Evolutionary conservation across 352 stramenopile species (phyloP).

Genomic region (Globisporangium parvum): DNA sequence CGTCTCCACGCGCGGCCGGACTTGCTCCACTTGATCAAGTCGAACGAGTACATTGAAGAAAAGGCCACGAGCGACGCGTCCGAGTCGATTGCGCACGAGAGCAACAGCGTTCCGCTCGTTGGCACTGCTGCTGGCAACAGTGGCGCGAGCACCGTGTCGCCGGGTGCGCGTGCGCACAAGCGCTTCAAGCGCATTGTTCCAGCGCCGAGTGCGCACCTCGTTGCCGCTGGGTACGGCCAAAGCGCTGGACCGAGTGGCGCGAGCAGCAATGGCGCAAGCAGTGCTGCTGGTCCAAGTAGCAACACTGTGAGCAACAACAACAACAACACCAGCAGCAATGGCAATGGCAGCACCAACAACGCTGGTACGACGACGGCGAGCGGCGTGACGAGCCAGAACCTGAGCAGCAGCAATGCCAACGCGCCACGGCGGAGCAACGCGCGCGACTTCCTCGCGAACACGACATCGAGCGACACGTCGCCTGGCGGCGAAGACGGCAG

Average conservation of each 20-base stretch:
- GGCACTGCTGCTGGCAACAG: background rate
- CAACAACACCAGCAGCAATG: constrained; percentile 1
- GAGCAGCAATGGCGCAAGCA: constrained; percentile 1
- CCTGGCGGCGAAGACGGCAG: constrained; percentile 21
- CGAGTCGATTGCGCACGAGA: constrained; percentile 24
- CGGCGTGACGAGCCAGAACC: background rate
- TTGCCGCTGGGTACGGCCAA: background rate
- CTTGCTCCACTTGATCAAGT: constrained; percentile 75
- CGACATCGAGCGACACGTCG: constrained; percentile 20
- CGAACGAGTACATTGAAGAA: constrained; percentile 79
- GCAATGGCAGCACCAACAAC: no score
- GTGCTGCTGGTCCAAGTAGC: background rate
- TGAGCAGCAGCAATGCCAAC: no score
- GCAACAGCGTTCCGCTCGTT: constrained; percentile 3
- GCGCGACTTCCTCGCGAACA: constrained; percentile 3
- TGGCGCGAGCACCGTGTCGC: constrained; percentile 10
- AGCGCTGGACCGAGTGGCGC: background rate
- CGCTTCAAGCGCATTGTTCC: constrained; percentile 56
- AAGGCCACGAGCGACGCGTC: constrained; percentile 59
- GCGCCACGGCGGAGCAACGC: constrained; percentile 1
- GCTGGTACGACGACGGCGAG: background rate
- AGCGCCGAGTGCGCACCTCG: constrained; percentile 1
- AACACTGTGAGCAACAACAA: background rate
- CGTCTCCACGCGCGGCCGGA: constrained; percentile 65
- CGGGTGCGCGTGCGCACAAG: constrained; percentile 34